A percentile compares a stretch with the other conserved stretches of the same genome.
Evolutionary conservation across 495 filamentous ascomycete genomes (phyloP).

Genomic region (Zalerion maritima): DNA sequence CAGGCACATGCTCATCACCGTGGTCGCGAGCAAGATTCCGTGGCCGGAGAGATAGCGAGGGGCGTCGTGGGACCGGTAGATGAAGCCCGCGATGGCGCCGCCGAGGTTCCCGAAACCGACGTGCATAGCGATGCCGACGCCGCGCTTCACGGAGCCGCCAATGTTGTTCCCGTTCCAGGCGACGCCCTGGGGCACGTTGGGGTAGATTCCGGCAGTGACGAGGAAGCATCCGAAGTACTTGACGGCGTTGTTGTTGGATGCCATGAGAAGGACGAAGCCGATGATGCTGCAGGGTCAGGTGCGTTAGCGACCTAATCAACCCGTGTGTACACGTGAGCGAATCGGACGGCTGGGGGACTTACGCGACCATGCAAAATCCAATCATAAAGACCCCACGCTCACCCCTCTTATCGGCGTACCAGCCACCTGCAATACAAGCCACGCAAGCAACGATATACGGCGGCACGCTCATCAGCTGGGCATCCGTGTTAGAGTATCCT

Average conservation of each 20-base stretch:
- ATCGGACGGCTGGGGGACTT: too few species aligned
- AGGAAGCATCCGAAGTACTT: conserved; percentile 66
- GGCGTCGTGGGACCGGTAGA: conserved; percentile 43
- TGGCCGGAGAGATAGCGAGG: conserved; percentile 52
- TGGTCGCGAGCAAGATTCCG: conserved; percentile 29
- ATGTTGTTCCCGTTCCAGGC: conserved; percentile 79
- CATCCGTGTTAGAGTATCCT: conserved; percentile 45
- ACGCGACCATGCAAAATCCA: conserved; percentile 27
- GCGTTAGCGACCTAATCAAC: too few species aligned
- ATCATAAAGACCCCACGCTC: conserved; percentile 45
- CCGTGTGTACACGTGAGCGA: too few species aligned
- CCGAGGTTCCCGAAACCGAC: conserved; percentile 67
- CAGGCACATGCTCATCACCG: conserved; percentile 31
- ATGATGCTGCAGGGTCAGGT: conserved; percentile 38
- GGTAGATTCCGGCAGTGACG: conserved; percentile 59
- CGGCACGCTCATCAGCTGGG: conserved; percentile 53
- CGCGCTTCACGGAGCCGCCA: conserved; percentile 64
- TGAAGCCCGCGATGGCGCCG: conserved; percentile 54
- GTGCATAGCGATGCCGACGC: conserved; percentile 70
- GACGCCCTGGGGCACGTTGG: conserved; percentile 57
- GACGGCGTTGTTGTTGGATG: conserved; percentile 39
- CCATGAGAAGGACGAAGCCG: conserved; percentile 54
- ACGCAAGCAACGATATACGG: conserved; percentile 47
- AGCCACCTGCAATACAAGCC: conserved; percentile 35
- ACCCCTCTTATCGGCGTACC: conserved; percentile 39